Conservation (phyloP, 2,329 filamentous ascomycete genomes). For the Microascus cirrosus region DNA sequence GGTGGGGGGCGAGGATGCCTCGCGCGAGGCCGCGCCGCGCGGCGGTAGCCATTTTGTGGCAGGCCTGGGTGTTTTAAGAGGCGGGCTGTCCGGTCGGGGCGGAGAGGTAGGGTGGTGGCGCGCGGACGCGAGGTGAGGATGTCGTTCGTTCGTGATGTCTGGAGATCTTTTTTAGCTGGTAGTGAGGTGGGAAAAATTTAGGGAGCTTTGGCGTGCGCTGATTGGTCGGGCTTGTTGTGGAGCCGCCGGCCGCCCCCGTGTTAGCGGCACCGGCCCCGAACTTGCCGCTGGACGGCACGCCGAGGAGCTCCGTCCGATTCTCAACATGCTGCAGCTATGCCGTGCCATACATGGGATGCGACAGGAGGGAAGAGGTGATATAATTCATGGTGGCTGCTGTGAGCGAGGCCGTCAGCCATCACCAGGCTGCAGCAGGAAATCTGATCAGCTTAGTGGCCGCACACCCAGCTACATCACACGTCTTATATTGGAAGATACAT, state of each 20-base stretch:
- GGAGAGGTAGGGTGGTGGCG: not conserved
- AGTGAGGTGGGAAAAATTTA: not conserved
- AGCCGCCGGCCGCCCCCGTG: not conserved
- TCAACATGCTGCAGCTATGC: too few species aligned
- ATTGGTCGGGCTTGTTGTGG: not conserved
- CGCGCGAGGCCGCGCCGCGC: conserved; percentile 6
- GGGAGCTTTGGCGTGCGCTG: not conserved
- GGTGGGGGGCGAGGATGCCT: not conserved
- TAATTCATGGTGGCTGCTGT: too few species aligned
- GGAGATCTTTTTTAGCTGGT: not conserved
- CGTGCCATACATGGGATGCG: too few species aligned
- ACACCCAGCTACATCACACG: too few species aligned
- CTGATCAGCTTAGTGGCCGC: too few species aligned
- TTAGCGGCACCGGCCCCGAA: not conserved
- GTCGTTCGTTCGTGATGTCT: not conserved
- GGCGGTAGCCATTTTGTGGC: not conserved
- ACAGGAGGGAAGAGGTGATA: too few species aligned
- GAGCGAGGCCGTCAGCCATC: too few species aligned
- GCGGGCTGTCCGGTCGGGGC: not conserved
- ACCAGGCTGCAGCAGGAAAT: too few species aligned
- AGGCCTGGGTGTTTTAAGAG: not conserved
- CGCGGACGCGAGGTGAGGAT: not conserved
- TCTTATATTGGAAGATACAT: too few species aligned
- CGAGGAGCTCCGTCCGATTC: too few species aligned
- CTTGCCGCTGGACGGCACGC: not conserved